Percentiles rank a stretch among this genome's conserved stretches.
Conservation (phyloP, 805 yeast genomes). For the Saitoella complicata region DNA sequence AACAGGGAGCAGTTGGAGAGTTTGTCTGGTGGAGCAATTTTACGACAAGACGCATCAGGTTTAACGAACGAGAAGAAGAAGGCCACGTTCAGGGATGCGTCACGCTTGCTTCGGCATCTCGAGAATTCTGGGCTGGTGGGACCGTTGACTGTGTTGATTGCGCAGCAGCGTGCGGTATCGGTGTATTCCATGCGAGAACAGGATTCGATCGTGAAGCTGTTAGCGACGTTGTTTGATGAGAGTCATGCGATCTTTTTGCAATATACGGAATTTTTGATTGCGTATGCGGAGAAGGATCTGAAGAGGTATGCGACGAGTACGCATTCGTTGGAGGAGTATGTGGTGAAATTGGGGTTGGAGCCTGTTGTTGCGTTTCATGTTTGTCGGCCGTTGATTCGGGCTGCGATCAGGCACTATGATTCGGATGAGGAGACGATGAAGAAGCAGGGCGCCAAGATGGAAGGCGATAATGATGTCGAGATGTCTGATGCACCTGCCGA, state of each 20-base stretch:
- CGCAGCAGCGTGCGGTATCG: slow-evolving; percentile 30
- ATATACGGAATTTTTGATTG: slow-evolving; percentile 40
- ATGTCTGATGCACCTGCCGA: slow-evolving; percentile 1
- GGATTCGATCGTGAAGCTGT: slow-evolving; percentile 45
- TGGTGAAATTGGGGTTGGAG: slow-evolving; percentile 17
- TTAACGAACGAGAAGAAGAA: slow-evolving; percentile 35
- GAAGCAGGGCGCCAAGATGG: slow-evolving; percentile 1
- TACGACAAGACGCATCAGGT: slow-evolving; percentile 36
- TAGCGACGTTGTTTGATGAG: slow-evolving; percentile 61
- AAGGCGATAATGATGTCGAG: not conserved
- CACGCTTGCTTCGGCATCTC: slow-evolving; percentile 32
- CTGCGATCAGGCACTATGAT: not conserved
- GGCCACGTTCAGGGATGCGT: slow-evolving; percentile 31
- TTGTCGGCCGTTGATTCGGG: slow-evolving; percentile 35
- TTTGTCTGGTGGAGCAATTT: slow-evolving; percentile 46
- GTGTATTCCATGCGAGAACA: slow-evolving; percentile 16
- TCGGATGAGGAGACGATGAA: slow-evolving; percentile 13
- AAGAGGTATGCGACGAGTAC: slow-evolving; percentile 11
- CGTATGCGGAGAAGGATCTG: slow-evolving; percentile 24
- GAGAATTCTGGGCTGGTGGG: slow-evolving; percentile 27
- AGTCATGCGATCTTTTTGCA: slow-evolving; percentile 49
- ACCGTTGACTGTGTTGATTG: slow-evolving; percentile 52
- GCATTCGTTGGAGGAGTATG: slow-evolving; percentile 2
- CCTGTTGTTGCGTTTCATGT: slow-evolving; percentile 55
- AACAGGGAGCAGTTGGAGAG: slow-evolving; percentile 47